A percentile compares a stretch with the other conserved stretches of the same genome.
Evolutionary conservation across 1,139 yeast species (phyloP).

Genomic region (Geotrichum bryndzae): DNA sequence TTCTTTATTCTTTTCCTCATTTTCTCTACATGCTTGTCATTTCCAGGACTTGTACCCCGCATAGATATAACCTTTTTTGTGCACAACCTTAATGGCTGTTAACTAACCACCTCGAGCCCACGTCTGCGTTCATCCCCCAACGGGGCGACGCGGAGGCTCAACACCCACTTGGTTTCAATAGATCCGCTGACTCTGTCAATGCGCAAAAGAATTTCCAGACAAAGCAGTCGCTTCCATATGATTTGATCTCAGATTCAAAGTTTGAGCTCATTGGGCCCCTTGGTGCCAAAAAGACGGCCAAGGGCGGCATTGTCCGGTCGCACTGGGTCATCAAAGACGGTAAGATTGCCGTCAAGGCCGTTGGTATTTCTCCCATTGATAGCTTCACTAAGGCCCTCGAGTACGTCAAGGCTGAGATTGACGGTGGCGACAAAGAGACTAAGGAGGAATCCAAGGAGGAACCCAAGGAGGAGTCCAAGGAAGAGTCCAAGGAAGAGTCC

Average conservation of each 20-base stretch:
- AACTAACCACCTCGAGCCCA: not conserved
- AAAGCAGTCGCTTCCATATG: constrained; percentile 68
- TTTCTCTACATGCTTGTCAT: not conserved
- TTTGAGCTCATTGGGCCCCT: constrained; percentile 61
- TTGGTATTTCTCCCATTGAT: constrained; percentile 72
- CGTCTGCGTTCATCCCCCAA: not conserved
- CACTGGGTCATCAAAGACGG: constrained; percentile 89
- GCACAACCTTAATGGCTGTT: not conserved
- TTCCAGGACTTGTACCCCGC: not conserved
- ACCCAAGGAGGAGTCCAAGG: constrained; percentile 4
- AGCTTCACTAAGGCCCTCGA: constrained; percentile 55
- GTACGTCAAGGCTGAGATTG: constrained; percentile 20
- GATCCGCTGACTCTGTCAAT: constrained; percentile 63
- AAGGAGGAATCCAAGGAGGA: constrained; percentile 18
- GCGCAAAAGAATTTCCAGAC: constrained; percentile 70
- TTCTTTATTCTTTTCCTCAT: not conserved
- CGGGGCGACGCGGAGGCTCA: constrained; percentile 27
- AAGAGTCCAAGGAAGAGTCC: constrained; percentile 8
- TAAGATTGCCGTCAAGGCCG: constrained; percentile 53
- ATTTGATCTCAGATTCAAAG: constrained; percentile 69
- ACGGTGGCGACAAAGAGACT: constrained; percentile 15
- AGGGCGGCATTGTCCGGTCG: constrained; percentile 66
- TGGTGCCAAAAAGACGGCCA: constrained; percentile 77
- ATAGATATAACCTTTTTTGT: not conserved
- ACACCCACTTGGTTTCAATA: not conserved